Evolutionary conservation across 495 filamentous ascomycete genomes (phyloP), one percentile per base, ranked within the genome.

Genomic region (Tuber aestivum): DNA sequence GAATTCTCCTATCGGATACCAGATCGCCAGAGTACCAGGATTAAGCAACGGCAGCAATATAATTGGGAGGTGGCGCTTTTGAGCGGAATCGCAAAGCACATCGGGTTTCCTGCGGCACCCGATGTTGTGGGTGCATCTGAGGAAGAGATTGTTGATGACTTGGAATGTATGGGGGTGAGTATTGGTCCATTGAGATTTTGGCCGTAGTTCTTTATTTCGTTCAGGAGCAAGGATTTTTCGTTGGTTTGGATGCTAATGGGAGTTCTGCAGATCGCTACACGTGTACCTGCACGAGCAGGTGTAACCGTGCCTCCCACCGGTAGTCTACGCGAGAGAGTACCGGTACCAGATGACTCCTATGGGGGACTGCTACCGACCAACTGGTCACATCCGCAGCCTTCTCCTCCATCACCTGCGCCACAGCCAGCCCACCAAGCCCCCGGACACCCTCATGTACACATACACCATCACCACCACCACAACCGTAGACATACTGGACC

Each of bases 21-120:
- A 90, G 32, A 88, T 88, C 48, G 89, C 89, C 65, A 89, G 90
- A 74, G 87, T 89, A 75, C 90, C 92, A 79, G 93, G 92, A 82
- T 89, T 93, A 74, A 87, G 86, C 74, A 90, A 93, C 73, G 95
- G 95, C 80, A 87, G 92, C 61, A 91, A 69, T 97, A 97, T 84
- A 97, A 97, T 83, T 91, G 91, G 79, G 95, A 99, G 83, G 94
- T 99, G 7, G 94, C 93, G 9, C 88, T 97, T 21, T 87, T 99
- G 74, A 91, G 94, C 12, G 95, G 95, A 32, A 88, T 98, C 74
- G 93, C 94, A 10, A 97, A 97, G 83, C 93, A 97, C 84, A 89
- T 96, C 72, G 95, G 95, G 37, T 98, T 97, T 84, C 95, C 95
- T 41, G 95, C 95, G 44, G 95, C 95, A n/a, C 95, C 95, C 32